Evolutionary conservation across 1,284 basidiomycete species (phyloP), one percentile per base, ranked within the genome.

Genomic region (Boletus semigastroideus): DNA sequence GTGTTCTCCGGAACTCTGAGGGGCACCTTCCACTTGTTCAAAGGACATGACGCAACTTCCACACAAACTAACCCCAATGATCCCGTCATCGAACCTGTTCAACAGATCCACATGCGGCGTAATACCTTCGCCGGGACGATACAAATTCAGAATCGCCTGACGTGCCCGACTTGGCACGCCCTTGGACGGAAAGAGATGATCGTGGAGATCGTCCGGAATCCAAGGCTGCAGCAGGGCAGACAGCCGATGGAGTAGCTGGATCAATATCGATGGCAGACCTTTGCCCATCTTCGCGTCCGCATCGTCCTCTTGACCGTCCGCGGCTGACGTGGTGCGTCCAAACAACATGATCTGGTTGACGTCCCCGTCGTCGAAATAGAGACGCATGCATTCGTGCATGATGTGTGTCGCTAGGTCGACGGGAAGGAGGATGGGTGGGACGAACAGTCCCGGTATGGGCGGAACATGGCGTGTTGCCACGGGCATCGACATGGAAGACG

Each of bases 261-360:
- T 62, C 36, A 90, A 71, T 53, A 81, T 74, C 1, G 70, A 56
- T 4, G 88, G 87, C 10, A 90, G 70, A 19, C 79, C 77, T 45
- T 71, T 66, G 8, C 69, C 56, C 49, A 60, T 54, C 41, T 43
- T 51, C 28, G 54, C 58, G 17, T 62, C 54, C 3, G 37, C 25
- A 27, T 57, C 49, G 12, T 61, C 49, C 54, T 64, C 46, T 40
- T 53, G 36, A n/a, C 42, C 49, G 12, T 53, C 52, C 8, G 45
- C 36, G 22, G 54, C 51, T 17, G 60, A 51, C 39, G 62, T 34
- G 61, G 67, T 71, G 39, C 82, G 78, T 46, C 82, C 84, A 59
- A 92, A 92, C 13, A 91, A 76, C 90, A 91, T 91, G 50, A 87
- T 77, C 64, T 90, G 87, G 61, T 90, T 87, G 40, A 78, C 72